Evolutionary conservation across 2,329 filamentous ascomycete species (phyloP).

Genomic region (Dactylellina sp.): DNA sequence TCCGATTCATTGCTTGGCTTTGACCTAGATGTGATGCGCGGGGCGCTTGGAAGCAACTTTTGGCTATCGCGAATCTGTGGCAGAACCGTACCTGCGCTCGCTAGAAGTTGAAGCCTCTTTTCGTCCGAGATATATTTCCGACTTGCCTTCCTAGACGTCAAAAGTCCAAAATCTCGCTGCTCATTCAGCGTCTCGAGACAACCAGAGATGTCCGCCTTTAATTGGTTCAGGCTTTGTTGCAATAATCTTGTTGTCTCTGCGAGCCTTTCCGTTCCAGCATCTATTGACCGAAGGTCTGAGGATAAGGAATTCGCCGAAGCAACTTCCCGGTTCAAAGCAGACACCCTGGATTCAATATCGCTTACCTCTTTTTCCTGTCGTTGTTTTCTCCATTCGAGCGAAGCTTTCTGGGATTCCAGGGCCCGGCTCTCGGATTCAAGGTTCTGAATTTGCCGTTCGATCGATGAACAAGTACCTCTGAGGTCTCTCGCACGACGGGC

Average conservation of each 20-base stretch:
- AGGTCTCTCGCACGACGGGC: constrained; percentile 9
- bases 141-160: constrained; percentile 10
- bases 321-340: constrained; percentile 18
- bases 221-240: constrained; percentile 18
- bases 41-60: constrained; percentile 8
- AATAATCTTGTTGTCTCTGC: constrained; percentile 22
- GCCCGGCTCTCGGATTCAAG: constrained; percentile 29
- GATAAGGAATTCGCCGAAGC: constrained; percentile 7
- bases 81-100: constrained; percentile 18
- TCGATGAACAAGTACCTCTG: constrained; percentile 23
- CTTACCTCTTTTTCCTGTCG: constrained; percentile 20
- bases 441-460: constrained; percentile 23
- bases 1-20: not conserved
- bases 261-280: constrained; percentile 11
- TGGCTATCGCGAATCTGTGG: constrained; percentile 25
- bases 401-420: constrained; percentile 30
- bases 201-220: constrained; percentile 28
- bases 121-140: constrained; percentile 22
- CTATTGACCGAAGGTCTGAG: constrained; percentile 11
- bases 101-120: constrained; percentile 14
- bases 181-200: constrained; percentile 22
- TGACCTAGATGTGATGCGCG: not conserved
- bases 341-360: constrained; percentile 15
- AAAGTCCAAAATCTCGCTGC: constrained; percentile 29
- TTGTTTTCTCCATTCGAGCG: constrained; percentile 31